Evolutionary conservation across 2,329 filamentous ascomycete species (phyloP).

Genomic region (Scorias spongiosa): DNA sequence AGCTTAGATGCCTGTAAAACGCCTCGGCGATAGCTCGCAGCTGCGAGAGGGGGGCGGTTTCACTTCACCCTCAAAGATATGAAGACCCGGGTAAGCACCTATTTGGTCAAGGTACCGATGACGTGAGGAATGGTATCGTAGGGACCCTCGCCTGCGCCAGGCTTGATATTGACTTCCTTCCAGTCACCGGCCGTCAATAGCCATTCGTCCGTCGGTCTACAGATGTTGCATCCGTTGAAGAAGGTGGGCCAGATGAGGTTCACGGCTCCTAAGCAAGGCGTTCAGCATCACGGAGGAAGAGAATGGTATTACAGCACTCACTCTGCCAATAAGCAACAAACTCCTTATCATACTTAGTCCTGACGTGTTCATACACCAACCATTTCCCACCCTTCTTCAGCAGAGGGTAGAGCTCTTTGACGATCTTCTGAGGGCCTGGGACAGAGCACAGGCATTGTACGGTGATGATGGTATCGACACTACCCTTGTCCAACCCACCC

Average conservation of each 20-base stretch:
- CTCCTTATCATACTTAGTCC: slow-evolving; percentile 18
- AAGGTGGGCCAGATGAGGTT: slow-evolving; percentile 22
- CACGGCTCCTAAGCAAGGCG: slow-evolving; percentile 11
- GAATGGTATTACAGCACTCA: slow-evolving; percentile 6
- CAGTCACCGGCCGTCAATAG: slow-evolving; percentile 19
- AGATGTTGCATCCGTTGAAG: slow-evolving; percentile 21
- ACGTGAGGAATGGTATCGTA: slow-evolving; percentile 22
- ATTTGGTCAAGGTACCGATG: slow-evolving; percentile 19
- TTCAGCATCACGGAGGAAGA: neutral
- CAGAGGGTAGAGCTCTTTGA: slow-evolving; percentile 39
- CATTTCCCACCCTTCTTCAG: slow-evolving; percentile 47
- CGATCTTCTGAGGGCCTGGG: slow-evolving; percentile 42
- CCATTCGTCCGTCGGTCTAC: slow-evolving; percentile 22
- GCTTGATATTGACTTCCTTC: slow-evolving; percentile 18
- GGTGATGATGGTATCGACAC: slow-evolving; percentile 44
- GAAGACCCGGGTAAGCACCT: neutral
- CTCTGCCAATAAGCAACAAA: slow-evolving; percentile 22
- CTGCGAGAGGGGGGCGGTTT: too few species aligned
- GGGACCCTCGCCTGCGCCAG: slow-evolving; percentile 16
- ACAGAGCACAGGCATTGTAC: slow-evolving; percentile 50
- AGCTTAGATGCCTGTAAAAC: too few species aligned
- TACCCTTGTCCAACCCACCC: slow-evolving; percentile 34
- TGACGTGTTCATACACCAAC: slow-evolving; percentile 50
- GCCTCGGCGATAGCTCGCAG: too few species aligned
- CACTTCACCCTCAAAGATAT: too few species aligned